Evolutionary conservation across 2,329 filamentous ascomycete species (phyloP), one percentile per base, ranked within the genome.

Genomic region (Aspergillus novoparasiticus): DNA sequence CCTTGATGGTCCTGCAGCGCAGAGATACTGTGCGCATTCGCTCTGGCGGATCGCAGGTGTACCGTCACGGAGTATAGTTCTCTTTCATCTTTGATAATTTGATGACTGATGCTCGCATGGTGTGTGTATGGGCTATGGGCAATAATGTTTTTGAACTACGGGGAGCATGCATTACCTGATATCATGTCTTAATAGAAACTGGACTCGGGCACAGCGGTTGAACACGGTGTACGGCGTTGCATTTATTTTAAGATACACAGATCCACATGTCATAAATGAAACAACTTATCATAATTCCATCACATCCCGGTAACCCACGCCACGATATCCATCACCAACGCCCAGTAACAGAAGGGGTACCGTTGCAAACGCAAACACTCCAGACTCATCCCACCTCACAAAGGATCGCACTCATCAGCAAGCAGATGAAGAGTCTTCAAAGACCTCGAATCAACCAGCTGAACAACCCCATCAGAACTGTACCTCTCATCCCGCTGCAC

Each of bases 1-100:
- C 94, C 0, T 77, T 99, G 70, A 89, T 94, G 81, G 87, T 98
- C 19, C 80, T 99, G 79, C 92, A 96, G 77, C 85, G 94, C 72
- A 87, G 93, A 69, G 94, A 97, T 71, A 96, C 92, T 2, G 75
- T 84, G 28, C 79, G 82, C 61, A 80, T 84, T 62, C 78, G 82
- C 60, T 81, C 79, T 43, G 82, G 81, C 57, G 82, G 82, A 5
- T 80, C 78, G 19, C 82, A 82, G 69, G 78, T 84, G 58, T 83
- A 82, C 70, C 78, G 82, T 34, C 79, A 80, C 67, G 79, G 80
- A 63, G 78, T 80, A 58, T 83, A 69, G 72, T 59, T 30, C 59
- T 51, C 54, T 55, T 55, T 60, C 16, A 60, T 32, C 51, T 59
- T 56, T 58, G 51, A 26, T 53, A 50, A 32, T 57, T 55, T 61